A percentile compares a stretch with the other conserved stretches of the same genome.
Conservation (phyloP, 179 eudicot species). For the Nepenthes alata region DNA sequence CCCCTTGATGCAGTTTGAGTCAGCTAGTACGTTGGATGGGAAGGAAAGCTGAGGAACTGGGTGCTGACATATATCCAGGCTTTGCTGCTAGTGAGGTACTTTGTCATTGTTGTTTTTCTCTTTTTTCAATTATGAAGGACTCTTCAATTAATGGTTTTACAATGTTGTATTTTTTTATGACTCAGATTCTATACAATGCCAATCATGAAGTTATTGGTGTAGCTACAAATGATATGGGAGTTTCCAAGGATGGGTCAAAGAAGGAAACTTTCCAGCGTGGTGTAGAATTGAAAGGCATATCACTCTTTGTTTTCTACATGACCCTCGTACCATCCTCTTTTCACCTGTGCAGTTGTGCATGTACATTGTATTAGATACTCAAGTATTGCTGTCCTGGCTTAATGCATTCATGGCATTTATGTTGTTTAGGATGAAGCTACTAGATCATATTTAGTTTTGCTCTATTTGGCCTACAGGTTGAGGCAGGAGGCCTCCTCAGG, state of each 20-base stretch:
- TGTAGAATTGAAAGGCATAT: conserved; percentile 78
- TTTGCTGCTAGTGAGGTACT: conserved; percentile 98
- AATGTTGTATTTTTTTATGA: conserved; percentile 5
- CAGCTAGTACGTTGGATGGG: conserved; percentile 91
- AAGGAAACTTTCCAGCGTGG: conserved; percentile 87
- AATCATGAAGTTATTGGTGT: conserved; percentile 63
- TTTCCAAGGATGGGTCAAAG: conserved; percentile 69
- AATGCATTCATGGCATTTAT: not conserved
- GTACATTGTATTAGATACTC: not conserved
- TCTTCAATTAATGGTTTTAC: conserved; percentile 10
- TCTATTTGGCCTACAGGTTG: not conserved
- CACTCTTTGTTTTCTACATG: not conserved
- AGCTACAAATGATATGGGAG: conserved; percentile 96
- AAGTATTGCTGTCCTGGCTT: not conserved
- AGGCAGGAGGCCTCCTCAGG: too few species aligned
- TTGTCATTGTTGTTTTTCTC: conserved; percentile 1
- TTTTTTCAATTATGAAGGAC: not conserved
- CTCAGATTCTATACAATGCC: conserved; percentile 62
- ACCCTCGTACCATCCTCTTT: not conserved
- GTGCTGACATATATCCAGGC: conserved; percentile 95
- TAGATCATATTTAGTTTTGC: not conserved
- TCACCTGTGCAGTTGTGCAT: not conserved
- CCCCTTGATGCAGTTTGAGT: conserved; percentile 58
- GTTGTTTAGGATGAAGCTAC: not conserved
- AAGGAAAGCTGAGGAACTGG: conserved; percentile 87